phyloP scores from a whole-genome alignment of 768 basidiomycete genomes.

The Suillus lakei region DNA sequence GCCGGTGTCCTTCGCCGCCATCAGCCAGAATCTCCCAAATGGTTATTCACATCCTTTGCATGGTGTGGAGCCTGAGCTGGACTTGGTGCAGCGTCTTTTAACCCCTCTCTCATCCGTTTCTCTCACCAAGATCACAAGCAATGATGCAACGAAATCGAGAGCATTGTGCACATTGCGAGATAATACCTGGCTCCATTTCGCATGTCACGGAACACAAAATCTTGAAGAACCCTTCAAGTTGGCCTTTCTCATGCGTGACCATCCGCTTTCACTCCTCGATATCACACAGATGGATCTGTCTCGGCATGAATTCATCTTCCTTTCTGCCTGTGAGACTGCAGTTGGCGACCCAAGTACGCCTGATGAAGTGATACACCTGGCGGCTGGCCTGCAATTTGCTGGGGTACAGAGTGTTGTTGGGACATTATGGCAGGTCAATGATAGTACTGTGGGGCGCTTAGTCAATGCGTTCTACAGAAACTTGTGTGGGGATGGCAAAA shows the following conservation, averaged over 20 bases:
- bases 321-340: slow-evolving; percentile 23
- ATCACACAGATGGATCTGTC: slow-evolving; percentile 4
- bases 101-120: neutral
- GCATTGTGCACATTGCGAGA: neutral
- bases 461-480: no score
- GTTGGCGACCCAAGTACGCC: neutral
- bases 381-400: no score
- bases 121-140: neutral
- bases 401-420: no score
- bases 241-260: slow-evolving; percentile 3
- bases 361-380: no score
- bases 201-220: slow-evolving; percentile 21
- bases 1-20: slow-evolving; percentile 5
- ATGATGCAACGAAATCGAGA: neutral
- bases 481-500: no score
- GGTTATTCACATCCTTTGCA: neutral
- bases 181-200: slow-evolving; percentile 22
- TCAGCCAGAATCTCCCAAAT: slow-evolving; percentile 3
- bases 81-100: neutral
- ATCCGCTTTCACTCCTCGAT: slow-evolving; percentile 3
- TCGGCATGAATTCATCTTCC: slow-evolving; percentile 11
- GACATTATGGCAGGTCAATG: no score
- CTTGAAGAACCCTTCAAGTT: slow-evolving; percentile 16
- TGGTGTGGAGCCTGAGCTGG: neutral
- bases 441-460: no score